Conservation (phyloP, 768 basidiomycete genomes). For the Russula emetica region DNA sequence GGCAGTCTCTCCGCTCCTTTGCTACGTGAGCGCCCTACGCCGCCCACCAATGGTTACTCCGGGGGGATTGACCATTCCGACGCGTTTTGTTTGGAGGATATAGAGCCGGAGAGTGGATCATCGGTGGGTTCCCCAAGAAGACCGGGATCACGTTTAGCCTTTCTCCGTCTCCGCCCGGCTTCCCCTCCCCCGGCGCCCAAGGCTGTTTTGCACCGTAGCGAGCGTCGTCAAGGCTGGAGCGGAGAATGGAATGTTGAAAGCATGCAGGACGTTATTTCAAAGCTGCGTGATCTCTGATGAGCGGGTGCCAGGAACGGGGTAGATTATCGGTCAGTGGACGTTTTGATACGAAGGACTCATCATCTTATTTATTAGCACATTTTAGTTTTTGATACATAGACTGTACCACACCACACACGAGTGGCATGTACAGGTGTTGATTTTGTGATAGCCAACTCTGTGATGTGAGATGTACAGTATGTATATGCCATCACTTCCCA, state of each 20-base stretch:
- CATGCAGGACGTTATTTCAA: slow-evolving; percentile 26
- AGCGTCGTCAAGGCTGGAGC: slow-evolving; percentile 27
- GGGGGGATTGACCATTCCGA: not conserved
- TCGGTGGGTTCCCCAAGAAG: not conserved
- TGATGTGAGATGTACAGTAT: not conserved
- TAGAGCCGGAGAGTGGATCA: not conserved
- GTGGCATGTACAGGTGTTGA: not conserved
- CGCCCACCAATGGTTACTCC: not conserved
- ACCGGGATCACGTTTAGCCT: not conserved
- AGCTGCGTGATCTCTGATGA: slow-evolving; percentile 24
- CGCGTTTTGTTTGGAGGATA: not conserved
- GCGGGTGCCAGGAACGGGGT: not conserved
- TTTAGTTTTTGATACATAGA: not conserved
- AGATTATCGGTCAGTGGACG: not conserved
- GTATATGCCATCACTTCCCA: not conserved
- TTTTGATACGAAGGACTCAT: not conserved
- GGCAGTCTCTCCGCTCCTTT: not conserved
- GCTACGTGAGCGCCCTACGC: not conserved
- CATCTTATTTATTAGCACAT: not conserved
- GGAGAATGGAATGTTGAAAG: slow-evolving; percentile 28
- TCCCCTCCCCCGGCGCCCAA: not conserved
- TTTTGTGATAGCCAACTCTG: not conserved
- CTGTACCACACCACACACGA: not conserved
- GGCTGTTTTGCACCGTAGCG: slow-evolving; percentile 17
- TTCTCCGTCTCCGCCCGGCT: not conserved